phyloP scores from a whole-genome alignment of 2,329 filamentous ascomycete genomes.

The Nemania serpens region DNA sequence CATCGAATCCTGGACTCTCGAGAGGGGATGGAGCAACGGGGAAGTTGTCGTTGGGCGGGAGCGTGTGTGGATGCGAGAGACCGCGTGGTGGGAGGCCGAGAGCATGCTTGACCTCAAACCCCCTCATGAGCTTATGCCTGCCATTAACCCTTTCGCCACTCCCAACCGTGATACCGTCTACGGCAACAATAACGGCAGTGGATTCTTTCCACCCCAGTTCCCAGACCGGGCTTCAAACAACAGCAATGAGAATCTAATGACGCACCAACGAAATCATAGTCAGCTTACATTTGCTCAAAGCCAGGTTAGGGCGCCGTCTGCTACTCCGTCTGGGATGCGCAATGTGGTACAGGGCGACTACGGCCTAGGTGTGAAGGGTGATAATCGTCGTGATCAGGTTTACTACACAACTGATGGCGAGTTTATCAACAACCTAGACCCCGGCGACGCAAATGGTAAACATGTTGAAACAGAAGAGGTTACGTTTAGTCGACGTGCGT shows the following conservation, averaged over 20 bases:
- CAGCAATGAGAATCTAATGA: constrained; percentile 73
- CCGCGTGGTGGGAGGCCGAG: constrained; percentile 97
- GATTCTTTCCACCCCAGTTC: constrained; percentile 71
- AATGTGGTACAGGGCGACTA: constrained; percentile 76
- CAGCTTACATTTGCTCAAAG: constrained; percentile 50
- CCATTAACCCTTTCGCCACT: constrained; percentile 42
- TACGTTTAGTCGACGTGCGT: constrained; percentile 68
- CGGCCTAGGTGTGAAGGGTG: constrained; percentile 84
- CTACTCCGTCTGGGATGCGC: constrained; percentile 62
- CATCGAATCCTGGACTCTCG: constrained; percentile 90
- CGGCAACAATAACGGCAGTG: constrained; percentile 64
- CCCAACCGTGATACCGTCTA: constrained; percentile 73
- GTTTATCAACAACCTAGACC: constrained; percentile 71
- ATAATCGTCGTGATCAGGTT: constrained; percentile 72
- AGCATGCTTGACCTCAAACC: constrained; percentile 91
- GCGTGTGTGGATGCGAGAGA: constrained; percentile 93
- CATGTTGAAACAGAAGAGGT: constrained; percentile 73
- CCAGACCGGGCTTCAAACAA: constrained; percentile 66
- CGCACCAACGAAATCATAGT: constrained; percentile 61
- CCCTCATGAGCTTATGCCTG: constrained; percentile 48
- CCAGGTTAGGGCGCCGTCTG: constrained; percentile 59
- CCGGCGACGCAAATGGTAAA: constrained; percentile 77
- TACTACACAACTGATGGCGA: constrained; percentile 76
- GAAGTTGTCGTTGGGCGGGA: constrained; percentile 91
- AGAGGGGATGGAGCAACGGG: constrained; percentile 97